A percentile compares a stretch with the other conserved stretches of the same genome.
These are phyloP conservation scores for Akanthomyces muscarius DNA, from an alignment of 2,329 filamentous ascomycete genomes.

Conservation along the genomic window DNA sequence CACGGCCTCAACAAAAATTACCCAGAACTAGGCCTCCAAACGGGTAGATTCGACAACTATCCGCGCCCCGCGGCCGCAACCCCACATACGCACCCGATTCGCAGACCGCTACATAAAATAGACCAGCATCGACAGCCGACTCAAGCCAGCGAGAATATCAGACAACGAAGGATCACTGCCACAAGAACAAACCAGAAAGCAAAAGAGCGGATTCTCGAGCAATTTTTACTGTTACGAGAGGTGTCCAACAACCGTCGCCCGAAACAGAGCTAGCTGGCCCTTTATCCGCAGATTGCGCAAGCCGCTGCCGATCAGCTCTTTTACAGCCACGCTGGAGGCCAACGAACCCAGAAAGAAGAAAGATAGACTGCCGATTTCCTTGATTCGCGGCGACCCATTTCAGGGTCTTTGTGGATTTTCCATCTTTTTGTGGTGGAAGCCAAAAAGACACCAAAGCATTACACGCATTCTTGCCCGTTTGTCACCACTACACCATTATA, in stretches of 20 bases:
- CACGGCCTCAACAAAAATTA: not conserved
- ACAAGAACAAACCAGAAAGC: too few species aligned
- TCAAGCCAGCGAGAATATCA: not conserved
- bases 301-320: not conserved
- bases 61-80: too few species aligned
- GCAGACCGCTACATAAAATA: conserved; percentile 10
- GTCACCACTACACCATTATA: not conserved
- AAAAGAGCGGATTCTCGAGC: too few species aligned
- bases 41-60: too few species aligned
- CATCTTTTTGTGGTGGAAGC: not conserved
- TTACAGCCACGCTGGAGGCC: not conserved
- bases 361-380: not conserved
- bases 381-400: not conserved
- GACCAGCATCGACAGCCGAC: conserved; percentile 1
- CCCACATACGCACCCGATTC: not conserved
- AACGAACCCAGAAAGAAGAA: not conserved
- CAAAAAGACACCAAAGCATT: not conserved
- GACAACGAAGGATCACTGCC: too few species aligned
- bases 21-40: too few species aligned
- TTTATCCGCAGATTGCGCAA: not conserved
- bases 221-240: too few species aligned
- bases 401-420: not conserved
- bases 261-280: not conserved
- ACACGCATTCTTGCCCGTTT: not conserved
- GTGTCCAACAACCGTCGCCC: too few species aligned